Base-by-base conservation (phyloP, 2,329 filamentous ascomycete genomes). In the Xylaria sp. region DNA sequence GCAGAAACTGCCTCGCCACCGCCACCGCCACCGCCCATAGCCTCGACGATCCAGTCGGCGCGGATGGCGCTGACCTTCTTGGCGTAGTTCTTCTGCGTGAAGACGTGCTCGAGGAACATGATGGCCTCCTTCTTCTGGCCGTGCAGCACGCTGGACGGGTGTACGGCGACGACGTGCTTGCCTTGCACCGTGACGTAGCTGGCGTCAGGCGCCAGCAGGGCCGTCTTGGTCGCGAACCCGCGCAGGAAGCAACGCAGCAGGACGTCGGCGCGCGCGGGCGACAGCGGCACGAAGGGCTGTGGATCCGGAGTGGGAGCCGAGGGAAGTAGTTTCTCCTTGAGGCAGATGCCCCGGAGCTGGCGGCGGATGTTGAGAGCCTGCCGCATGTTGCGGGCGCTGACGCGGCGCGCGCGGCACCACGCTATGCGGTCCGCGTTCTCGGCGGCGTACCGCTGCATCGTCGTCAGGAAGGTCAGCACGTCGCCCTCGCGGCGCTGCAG, bases 21-120 rank as follows among this genome's bases (percentile, higher is more conserved):
- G 5, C 69, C 50, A 5, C 5, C 25, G 5, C n/a, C 27, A 50
- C 71, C 66, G 5, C 69, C 72, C 68, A 77, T 71, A 1, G 83
- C 83, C 71, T 88, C 85, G 0, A 82, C 78, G 18, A 91, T 86
- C 89, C 89, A 91, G 29, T 83, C 80, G 0, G 85, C 86, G 68
- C 89, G 86, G 18, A 91, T 84, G 0, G 84, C 84, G 78, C 87
- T 90, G 68, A 91, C 88, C 77, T 88, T 90, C 77, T 90, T 90
- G 0, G 86, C 89, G 68, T 91, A 91, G 73, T 87, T 91, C 79
- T 89, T 90, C 63, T 85, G 85, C 0, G 89, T 91, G 73, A 87
- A 91, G 0, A 91, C 88, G 71, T 91, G 87, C 71, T 91, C 89
- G 10, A 91, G 76, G 69, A 90, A 91, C 88, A 91, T 89, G 75